Percentiles rank a stretch among this genome's conserved stretches.
Conservation (phyloP, 2,329 filamentous ascomycete genomes). For the Nemania serpens region DNA sequence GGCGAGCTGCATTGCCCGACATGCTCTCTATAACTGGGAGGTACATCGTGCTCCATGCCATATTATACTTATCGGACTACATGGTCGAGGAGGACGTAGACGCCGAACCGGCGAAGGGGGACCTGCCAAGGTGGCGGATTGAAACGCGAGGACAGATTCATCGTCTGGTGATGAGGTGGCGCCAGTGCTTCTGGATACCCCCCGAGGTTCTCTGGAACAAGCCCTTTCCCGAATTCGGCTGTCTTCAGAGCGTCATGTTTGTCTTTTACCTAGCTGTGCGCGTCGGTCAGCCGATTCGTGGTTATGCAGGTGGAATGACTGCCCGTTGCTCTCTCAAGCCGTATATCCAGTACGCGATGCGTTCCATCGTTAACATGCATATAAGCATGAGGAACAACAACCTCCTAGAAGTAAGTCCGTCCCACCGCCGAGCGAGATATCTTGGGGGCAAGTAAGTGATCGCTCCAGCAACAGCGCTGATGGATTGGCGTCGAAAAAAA, state of each 20-base stretch:
- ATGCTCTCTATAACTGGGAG: constrained; percentile 9
- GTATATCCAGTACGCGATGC: constrained; percentile 15
- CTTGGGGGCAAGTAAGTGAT: too few relatives aligned
- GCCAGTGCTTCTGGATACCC: constrained; percentile 23
- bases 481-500: neutral
- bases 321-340: neutral
- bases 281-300: constrained; percentile 12
- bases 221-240: constrained; percentile 14
- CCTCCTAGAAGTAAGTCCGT: constrained; percentile 14
- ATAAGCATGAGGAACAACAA: constrained; percentile 15
- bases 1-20: constrained; percentile 3
- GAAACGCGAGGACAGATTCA: constrained; percentile 19
- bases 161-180: constrained; percentile 18
- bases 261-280: constrained; percentile 15
- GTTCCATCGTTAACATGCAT: constrained; percentile 14
- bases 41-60: constrained; percentile 17
- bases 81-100: constrained; percentile 10
- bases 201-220: constrained; percentile 16
- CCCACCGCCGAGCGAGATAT: neutral
- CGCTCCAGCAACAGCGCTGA: neutral
- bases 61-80: constrained; percentile 11
- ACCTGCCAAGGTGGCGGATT: constrained; percentile 10
- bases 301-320: neutral
- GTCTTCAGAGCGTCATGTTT: constrained; percentile 17
- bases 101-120: neutral